Conservation (phyloP, 306 rosid genomes). For the Oxytropis ochrocephala region DNA sequence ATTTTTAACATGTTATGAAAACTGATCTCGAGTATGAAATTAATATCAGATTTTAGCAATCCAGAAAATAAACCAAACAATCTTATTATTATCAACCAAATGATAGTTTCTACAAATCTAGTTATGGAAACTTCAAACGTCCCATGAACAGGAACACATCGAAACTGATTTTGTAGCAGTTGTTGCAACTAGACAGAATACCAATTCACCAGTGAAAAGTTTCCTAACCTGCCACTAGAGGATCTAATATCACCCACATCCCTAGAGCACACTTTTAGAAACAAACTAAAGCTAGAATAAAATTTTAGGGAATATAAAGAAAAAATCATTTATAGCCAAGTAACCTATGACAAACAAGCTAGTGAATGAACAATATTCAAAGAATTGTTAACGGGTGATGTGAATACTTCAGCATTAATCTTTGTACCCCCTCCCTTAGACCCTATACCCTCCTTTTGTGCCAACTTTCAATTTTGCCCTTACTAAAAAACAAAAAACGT, state of each 20-base stretch:
- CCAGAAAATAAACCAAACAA: conserved; percentile 5
- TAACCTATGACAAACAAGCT: not conserved
- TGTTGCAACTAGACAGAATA: not conserved
- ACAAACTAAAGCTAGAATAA: not conserved
- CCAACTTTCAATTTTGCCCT: too few relatives aligned
- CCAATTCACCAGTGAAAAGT: not conserved
- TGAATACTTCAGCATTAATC: not conserved
- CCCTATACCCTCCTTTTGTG: too few relatives aligned
- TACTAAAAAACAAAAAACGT: too few relatives aligned
- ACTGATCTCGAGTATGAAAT: not conserved
- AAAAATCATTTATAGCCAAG: not conserved
- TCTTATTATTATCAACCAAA: conserved; percentile 6
- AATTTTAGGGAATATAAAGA: not conserved
- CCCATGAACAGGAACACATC: not conserved
- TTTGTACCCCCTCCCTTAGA: too few relatives aligned
- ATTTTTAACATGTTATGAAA: not conserved
- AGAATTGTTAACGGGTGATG: not conserved
- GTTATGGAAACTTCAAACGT: conserved; percentile 2
- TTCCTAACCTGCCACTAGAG: not conserved
- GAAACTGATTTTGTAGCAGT: not conserved
- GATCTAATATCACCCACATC: not conserved
- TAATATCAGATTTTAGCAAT: not conserved
- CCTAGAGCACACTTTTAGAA: not conserved
- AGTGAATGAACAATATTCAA: not conserved
- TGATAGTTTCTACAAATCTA: not conserved